Evolutionary conservation across 2,329 filamentous ascomycete species (phyloP).

Genomic region (Apiospora phragmitis): DNA sequence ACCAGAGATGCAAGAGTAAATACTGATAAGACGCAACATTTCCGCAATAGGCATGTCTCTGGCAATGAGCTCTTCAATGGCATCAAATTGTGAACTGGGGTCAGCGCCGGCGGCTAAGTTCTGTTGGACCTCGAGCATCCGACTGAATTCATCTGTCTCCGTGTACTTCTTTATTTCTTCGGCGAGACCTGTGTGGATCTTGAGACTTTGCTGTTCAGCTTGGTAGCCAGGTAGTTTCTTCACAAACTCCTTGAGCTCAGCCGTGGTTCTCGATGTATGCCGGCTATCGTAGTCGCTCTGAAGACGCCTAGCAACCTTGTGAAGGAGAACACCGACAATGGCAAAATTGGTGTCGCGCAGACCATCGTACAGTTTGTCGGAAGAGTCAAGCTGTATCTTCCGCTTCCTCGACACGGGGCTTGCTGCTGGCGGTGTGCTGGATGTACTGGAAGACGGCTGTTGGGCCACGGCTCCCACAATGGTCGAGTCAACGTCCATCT

Average conservation of each 20-base stretch:
- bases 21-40: constrained; percentile 80
- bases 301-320: constrained; percentile 85
- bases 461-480: constrained; percentile 75
- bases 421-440: constrained; percentile 54
- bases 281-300: constrained; percentile 85
- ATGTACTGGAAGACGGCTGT: constrained; percentile 49
- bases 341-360: constrained; percentile 93
- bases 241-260: constrained; percentile 94
- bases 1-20: constrained; percentile 87
- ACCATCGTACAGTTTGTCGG: constrained; percentile 84
- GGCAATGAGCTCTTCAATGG: constrained; percentile 92
- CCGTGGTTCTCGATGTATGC: constrained; percentile 81
- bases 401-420: constrained; percentile 68
- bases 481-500: constrained; percentile 88
- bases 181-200: constrained; percentile 85
- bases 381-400: constrained; percentile 85
- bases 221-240: constrained; percentile 89
- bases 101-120: constrained; percentile 91
- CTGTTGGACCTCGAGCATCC: constrained; percentile 89
- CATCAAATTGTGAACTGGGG: constrained; percentile 83
- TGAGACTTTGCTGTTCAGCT: constrained; percentile 89
- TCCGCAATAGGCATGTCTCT: constrained; percentile 79
- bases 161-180: constrained; percentile 97
- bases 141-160: constrained; percentile 83
- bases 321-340: constrained; percentile 84